Evolutionary conservation across 1,284 basidiomycete genomes (phyloP).

Genomic region (Boletellus sp.): DNA sequence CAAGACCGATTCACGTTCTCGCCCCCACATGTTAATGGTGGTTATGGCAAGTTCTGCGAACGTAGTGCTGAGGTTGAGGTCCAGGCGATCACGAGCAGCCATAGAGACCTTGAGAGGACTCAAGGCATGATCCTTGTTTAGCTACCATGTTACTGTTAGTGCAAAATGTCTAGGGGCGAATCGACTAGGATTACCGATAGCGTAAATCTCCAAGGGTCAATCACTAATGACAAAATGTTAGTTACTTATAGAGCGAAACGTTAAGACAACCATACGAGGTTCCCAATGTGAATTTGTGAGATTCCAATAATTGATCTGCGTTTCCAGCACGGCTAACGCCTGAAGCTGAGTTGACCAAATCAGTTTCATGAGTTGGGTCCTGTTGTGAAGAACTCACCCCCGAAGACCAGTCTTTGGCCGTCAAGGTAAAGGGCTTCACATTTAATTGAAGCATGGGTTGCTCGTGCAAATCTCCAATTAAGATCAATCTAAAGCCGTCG

Average conservation of each 20-base stretch:
- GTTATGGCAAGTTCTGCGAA: slow-evolving; percentile 87
- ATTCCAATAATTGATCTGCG: slow-evolving; percentile 95
- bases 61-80: slow-evolving; percentile 89
- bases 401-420: slow-evolving; percentile 90
- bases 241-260: background rate
- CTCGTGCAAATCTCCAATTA: slow-evolving; percentile 95
- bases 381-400: slow-evolving; percentile 52
- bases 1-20: slow-evolving; percentile 70
- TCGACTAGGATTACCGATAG: slow-evolving; percentile 49
- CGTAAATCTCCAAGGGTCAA: slow-evolving; percentile 95
- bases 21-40: slow-evolving; percentile 68
- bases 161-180: background rate
- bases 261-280: slow-evolving; percentile 56
- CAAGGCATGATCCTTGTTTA: slow-evolving; percentile 48
- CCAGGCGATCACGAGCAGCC: slow-evolving; percentile 80
- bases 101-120: slow-evolving; percentile 64
- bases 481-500: slow-evolving; percentile 88
- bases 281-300: slow-evolving; percentile 98
- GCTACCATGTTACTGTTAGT: slow-evolving; percentile 36
- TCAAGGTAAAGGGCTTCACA: slow-evolving; percentile 82
- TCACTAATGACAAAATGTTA: slow-evolving; percentile 48
- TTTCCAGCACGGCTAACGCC: slow-evolving; percentile 76
- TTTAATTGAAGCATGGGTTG: slow-evolving; percentile 91
- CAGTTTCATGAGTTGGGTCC: slow-evolving; percentile 3
- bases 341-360: slow-evolving; percentile 55